Base-by-base conservation (phyloP, 148 eudicot genomes). In the Polygonum maritimum region DNA sequence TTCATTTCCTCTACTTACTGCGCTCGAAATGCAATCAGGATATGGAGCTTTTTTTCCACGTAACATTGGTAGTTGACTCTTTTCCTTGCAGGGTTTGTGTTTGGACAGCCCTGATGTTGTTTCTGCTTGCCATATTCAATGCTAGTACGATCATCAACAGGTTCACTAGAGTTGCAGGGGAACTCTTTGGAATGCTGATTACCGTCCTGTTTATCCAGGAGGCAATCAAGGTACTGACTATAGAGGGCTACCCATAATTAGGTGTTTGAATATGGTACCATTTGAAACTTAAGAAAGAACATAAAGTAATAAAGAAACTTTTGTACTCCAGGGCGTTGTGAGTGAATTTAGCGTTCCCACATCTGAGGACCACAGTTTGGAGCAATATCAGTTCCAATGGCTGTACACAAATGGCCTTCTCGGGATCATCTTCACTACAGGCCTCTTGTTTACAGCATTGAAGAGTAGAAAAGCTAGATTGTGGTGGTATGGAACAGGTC, bases 151-250 rank as follows among this genome's bases (percentile, higher is more conserved):
- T 90, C 78, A 88, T 90, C 79, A 86, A 63, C 55, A 85, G 88
- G 51, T 90, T 90, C 79, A 90, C 94, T 18, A 83, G 94, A 80
- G 79, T 90, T 75, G 94, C 91, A 7, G 94, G 91, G 71, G 94
- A 90, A 76, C 89, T 88, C 55, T 90, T 90, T 77, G 94, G 94
- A 82, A 90, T 90, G 94, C 73, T 90, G 74, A 90, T 90, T 74
- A 77, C 94, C 14, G 91, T 88, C 40, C 94, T 90, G 31, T 90
- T 90, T 78, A 44, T 90, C 77, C 94, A 90, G 82, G 86, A 90
- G 80, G 94, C 94, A 38, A 85, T 88, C 52, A 86, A 83, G 87
- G 94, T 90, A 71, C n/a, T 41, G 74, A 2, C 13, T 41, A 71
- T 69, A 22, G 65, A 14, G 65, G 65, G 39, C 11, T 4, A 63